phyloP scores from a whole-genome alignment of 352 stramenopile genomes.

The Aphanomyces invadans region DNA sequence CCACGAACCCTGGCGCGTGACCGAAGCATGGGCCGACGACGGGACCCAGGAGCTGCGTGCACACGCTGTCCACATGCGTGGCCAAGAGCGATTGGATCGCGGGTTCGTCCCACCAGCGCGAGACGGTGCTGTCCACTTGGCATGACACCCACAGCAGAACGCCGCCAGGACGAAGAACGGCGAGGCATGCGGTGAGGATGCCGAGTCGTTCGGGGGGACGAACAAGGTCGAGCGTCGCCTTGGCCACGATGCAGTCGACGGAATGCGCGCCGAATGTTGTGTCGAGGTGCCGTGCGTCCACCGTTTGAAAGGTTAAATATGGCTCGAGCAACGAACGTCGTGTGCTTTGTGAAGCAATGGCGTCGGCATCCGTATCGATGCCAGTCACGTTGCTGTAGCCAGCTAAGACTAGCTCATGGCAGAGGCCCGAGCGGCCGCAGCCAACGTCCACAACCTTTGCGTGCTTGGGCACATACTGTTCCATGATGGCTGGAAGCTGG shows the following conservation, averaged over 20 bases:
- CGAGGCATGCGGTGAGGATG: background rate
- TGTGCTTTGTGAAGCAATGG: background rate
- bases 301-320: background rate
- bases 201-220: background rate
- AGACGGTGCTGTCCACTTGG: background rate
- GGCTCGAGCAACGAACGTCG: background rate
- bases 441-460: conserved; percentile 1
- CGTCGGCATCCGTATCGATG: background rate
- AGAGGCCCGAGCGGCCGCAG: background rate
- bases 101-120: background rate
- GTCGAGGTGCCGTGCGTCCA: background rate
- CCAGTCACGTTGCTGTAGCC: conserved; percentile 12
- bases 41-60: background rate
- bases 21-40: background rate
- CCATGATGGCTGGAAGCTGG: background rate
- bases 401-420: background rate
- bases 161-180: background rate
- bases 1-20: background rate
- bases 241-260: conserved; percentile 1
- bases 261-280: background rate
- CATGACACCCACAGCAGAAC: background rate
- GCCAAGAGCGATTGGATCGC: background rate
- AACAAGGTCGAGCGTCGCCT: conserved; percentile 10
- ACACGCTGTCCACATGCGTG: background rate
- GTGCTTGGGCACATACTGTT: background rate